These are phyloP conservation scores for Cyclotella baltica DNA, from an alignment of 108 stramenopile species.

Conservation along the genomic window DNA sequence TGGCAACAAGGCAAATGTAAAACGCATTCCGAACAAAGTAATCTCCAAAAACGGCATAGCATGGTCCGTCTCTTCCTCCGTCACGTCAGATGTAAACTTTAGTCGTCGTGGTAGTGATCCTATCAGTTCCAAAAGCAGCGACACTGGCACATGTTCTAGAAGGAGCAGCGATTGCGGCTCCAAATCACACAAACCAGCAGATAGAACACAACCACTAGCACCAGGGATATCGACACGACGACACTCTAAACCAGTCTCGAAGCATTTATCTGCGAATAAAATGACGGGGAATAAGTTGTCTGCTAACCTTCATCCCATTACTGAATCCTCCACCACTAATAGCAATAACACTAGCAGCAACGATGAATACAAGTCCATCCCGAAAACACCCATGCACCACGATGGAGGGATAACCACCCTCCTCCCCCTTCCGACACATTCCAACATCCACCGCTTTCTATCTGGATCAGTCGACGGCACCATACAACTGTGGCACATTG, in stretches of 20 bases:
- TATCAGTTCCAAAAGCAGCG: neutral
- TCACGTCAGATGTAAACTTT: too few species aligned
- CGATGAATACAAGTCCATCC: neutral
- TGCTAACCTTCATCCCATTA: neutral
- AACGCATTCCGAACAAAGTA: neutral
- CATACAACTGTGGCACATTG: slow-evolving; percentile 40
- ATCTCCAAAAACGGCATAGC: neutral
- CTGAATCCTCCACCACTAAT: neutral
- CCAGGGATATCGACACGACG: slow-evolving; percentile 17
- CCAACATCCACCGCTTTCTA: slow-evolving; percentile 40
- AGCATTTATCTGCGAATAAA: slow-evolving; percentile 9
- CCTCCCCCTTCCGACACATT: slow-evolving; percentile 12
- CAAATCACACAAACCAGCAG: neutral
- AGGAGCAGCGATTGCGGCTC: neutral
- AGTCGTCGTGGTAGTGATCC: neutral
- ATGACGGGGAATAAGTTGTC: neutral
- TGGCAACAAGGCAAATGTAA: neutral
- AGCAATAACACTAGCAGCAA: neutral
- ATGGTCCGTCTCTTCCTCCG: neutral
- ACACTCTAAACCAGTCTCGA: neutral
- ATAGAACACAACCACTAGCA: slow-evolving; percentile 5
- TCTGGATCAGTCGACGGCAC: slow-evolving; percentile 41
- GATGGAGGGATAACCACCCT: slow-evolving; percentile 39
- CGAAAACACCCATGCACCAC: slow-evolving; percentile 39
- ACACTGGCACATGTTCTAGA: neutral